These are phyloP conservation scores for Harringtonia lauricola DNA, from an alignment of 2,329 filamentous ascomycete species.

Conservation along the genomic window DNA sequence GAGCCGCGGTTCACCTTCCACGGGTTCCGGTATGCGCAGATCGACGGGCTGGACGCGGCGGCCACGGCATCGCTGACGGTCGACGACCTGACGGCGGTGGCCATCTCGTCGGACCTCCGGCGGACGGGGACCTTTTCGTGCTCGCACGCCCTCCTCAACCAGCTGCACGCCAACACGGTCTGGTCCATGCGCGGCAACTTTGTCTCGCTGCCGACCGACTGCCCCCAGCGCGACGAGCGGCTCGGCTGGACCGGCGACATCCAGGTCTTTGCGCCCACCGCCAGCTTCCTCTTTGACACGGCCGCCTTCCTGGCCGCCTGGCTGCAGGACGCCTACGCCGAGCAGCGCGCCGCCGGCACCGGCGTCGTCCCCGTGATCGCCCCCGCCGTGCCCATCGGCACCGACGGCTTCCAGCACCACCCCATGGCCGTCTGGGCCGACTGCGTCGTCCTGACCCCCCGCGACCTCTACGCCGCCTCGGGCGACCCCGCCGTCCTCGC, in stretches of 20 bases:
- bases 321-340: constrained; percentile 33
- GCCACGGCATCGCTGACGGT: constrained; percentile 20
- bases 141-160: constrained; percentile 39
- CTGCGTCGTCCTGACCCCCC: constrained; percentile 16
- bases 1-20: constrained; percentile 41
- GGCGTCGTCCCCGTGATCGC: constrained; percentile 20
- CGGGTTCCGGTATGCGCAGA: constrained; percentile 33
- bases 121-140: constrained; percentile 38
- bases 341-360: constrained; percentile 19
- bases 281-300: constrained; percentile 42
- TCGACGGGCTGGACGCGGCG: constrained; percentile 16
- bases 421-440: constrained; percentile 18
- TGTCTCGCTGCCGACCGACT: constrained; percentile 45
- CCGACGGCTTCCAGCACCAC: background rate
- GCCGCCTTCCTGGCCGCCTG: constrained; percentile 37
- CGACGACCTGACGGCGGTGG: constrained; percentile 15
- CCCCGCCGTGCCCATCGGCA: constrained; percentile 12
- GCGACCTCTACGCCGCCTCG: constrained; percentile 17
- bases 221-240: constrained; percentile 43
- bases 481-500: constrained; percentile 19
- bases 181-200: constrained; percentile 52
- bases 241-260: constrained; percentile 42
- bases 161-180: constrained; percentile 40
- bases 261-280: constrained; percentile 36
- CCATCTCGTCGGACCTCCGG: constrained; percentile 35